Evolutionary conservation across 1,139 yeast species (phyloP).

Genomic region (Scheffersomyces stambukii): DNA sequence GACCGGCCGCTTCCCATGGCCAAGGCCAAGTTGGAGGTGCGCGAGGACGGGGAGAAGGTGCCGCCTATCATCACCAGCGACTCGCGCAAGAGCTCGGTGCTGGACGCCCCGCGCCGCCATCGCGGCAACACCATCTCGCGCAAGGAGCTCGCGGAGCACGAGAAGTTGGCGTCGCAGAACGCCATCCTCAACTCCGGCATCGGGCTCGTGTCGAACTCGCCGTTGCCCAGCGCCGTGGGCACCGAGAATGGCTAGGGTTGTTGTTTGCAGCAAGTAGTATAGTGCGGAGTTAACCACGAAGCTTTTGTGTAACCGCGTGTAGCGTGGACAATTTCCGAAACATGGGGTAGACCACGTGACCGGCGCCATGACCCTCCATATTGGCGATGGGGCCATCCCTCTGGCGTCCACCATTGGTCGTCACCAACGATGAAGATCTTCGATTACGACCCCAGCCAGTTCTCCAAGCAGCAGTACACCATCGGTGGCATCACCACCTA

Average conservation of each 20-base stretch:
- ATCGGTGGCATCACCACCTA: constrained; percentile 33
- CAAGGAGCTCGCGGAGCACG: constrained; percentile 16
- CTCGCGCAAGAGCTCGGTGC: background rate
- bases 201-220: constrained; percentile 2
- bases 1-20: background rate
- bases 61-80: constrained; percentile 7
- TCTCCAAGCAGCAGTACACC: constrained; percentile 19
- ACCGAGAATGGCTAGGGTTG: too few species aligned
- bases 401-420: too few species aligned
- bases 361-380: too few species aligned
- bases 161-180: constrained; percentile 16
- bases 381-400: too few species aligned
- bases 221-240: too few species aligned
- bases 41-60: constrained; percentile 6
- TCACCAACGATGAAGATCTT: constrained; percentile 14
- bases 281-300: too few species aligned
- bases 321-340: too few species aligned
- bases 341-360: too few species aligned
- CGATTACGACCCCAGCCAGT: constrained; percentile 18
- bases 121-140: constrained; percentile 10
- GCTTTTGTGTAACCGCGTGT: too few species aligned
- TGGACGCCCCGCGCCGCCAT: constrained; percentile 1
- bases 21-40: constrained; percentile 5
- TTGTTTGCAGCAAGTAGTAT: too few species aligned
- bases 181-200: constrained; percentile 16